Percentiles rank a stretch among this genome's conserved stretches.
These are phyloP conservation scores for Petunia secreta DNA, from an alignment of 257 asterid species.

Conservation along the genomic window DNA sequence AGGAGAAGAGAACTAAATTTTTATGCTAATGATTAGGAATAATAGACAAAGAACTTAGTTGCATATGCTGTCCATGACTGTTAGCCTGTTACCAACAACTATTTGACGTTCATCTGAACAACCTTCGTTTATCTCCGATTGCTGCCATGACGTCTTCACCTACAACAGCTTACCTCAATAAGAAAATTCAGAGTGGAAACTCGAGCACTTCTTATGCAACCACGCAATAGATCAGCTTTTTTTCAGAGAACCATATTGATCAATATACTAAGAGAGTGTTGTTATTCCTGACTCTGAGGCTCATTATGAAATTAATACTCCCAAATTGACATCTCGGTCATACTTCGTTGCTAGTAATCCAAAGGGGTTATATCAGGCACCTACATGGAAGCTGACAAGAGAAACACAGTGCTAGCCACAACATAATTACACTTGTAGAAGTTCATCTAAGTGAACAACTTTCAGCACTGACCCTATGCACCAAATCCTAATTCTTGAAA, in stretches of 20 bases:
- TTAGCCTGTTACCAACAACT: slow-evolving; percentile 22
- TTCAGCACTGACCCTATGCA: slow-evolving; percentile 33
- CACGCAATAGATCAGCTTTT: slow-evolving; percentile 16
- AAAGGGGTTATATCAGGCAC: slow-evolving; percentile 16
- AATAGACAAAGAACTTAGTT: slow-evolving; percentile 29
- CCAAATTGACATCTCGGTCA: slow-evolving; percentile 49
- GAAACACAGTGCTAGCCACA: slow-evolving; percentile 29
- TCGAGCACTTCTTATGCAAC: slow-evolving; percentile 27
- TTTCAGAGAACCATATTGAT: slow-evolving; percentile 1
- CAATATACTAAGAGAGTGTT: not conserved
- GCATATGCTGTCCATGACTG: slow-evolving; percentile 32
- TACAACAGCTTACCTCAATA: slow-evolving; percentile 1
- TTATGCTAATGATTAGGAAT: slow-evolving; percentile 24
- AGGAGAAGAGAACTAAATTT: slow-evolving; percentile 36
- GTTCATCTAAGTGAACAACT: slow-evolving; percentile 28
- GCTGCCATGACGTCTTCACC: not conserved
- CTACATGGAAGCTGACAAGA: slow-evolving; percentile 22
- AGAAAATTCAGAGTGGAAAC: not conserved
- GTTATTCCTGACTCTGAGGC: slow-evolving; percentile 25
- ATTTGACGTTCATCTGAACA: slow-evolving; percentile 22
- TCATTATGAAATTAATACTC: slow-evolving; percentile 28
- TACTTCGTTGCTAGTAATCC: slow-evolving; percentile 42
- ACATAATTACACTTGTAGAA: slow-evolving; percentile 41
- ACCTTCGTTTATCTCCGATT: not conserved
- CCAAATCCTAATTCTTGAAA: slow-evolving; percentile 24